Evolutionary conservation across 2,329 filamentous ascomycete genomes (phyloP).

Genomic region (Xylariaceae sp.): DNA sequence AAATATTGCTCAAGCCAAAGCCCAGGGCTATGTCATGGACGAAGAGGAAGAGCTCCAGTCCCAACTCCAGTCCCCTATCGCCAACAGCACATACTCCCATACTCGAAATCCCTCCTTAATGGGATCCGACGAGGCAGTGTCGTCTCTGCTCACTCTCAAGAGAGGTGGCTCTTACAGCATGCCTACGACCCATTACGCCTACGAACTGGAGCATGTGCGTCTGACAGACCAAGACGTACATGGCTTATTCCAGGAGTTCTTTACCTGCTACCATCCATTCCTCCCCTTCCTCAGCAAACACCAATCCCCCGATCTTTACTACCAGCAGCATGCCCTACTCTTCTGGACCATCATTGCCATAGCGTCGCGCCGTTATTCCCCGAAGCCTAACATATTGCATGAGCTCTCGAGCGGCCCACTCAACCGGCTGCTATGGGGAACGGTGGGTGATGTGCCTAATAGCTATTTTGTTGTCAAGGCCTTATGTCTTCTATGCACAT

Average conservation of each 20-base stretch:
- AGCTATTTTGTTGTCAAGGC: slow-evolving; percentile 79
- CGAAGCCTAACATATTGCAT: slow-evolving; percentile 59
- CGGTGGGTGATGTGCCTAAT: slow-evolving; percentile 70
- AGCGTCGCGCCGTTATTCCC: slow-evolving; percentile 64
- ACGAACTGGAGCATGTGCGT: slow-evolving; percentile 59
- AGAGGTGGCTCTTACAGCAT: slow-evolving; percentile 58
- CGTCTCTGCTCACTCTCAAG: slow-evolving; percentile 61
- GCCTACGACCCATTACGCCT: slow-evolving; percentile 49
- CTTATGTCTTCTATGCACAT: slow-evolving; percentile 71
- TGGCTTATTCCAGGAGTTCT: slow-evolving; percentile 69
- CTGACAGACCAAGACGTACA: slow-evolving; percentile 58
- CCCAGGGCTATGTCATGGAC: slow-evolving; percentile 51
- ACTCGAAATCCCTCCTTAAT: slow-evolving; percentile 59
- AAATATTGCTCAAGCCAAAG: slow-evolving; percentile 54
- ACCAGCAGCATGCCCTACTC: slow-evolving; percentile 70
- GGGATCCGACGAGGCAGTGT: slow-evolving; percentile 64
- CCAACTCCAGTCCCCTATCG: slow-evolving; percentile 54
- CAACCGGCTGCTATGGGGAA: slow-evolving; percentile 69
- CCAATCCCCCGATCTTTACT: slow-evolving; percentile 66
- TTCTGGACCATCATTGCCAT: slow-evolving; percentile 82
- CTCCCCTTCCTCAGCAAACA: slow-evolving; percentile 66
- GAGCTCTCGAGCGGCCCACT: slow-evolving; percentile 61
- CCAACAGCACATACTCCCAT: slow-evolving; percentile 53
- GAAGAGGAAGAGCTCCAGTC: slow-evolving; percentile 52
- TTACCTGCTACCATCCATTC: slow-evolving; percentile 70